Conservation (phyloP, 352 stramenopile genomes). For the Globisporangium iwayamae region DNA sequence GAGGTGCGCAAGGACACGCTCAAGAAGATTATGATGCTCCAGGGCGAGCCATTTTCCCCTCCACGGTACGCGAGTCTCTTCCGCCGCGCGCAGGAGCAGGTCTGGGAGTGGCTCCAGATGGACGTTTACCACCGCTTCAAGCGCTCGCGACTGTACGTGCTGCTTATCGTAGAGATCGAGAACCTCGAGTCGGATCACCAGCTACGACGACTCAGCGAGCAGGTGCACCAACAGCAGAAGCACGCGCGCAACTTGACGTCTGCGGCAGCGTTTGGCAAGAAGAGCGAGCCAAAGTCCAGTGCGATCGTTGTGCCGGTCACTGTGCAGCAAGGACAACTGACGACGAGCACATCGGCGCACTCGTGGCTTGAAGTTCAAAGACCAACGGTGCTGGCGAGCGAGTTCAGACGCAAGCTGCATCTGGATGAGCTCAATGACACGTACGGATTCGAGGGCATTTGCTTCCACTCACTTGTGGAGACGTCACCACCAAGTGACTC, state of each 20-base stretch:
- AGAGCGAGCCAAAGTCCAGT: slow-evolving; percentile 26
- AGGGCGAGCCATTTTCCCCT: slow-evolving; percentile 73
- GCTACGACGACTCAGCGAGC: slow-evolving; percentile 58
- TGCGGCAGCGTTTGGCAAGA: slow-evolving; percentile 1
- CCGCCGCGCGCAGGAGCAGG: slow-evolving; percentile 61
- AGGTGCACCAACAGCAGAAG: slow-evolving; percentile 31
- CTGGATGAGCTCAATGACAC: slow-evolving; percentile 14
- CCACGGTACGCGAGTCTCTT: slow-evolving; percentile 67
- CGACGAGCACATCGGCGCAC: neutral
- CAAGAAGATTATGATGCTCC: slow-evolving; percentile 62
- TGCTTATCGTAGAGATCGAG: slow-evolving; percentile 66
- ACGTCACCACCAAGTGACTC: neutral
- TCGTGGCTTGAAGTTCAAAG: slow-evolving; percentile 6
- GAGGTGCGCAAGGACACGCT: slow-evolving; percentile 54
- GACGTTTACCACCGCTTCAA: slow-evolving; percentile 64
- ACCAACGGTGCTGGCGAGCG: neutral
- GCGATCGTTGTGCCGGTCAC: slow-evolving; percentile 27
- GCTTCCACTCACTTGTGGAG: slow-evolving; percentile 18
- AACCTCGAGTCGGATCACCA: slow-evolving; percentile 63
- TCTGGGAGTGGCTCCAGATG: slow-evolving; percentile 67
- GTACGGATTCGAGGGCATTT: slow-evolving; percentile 23
- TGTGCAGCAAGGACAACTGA: neutral
- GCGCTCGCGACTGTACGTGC: slow-evolving; percentile 57
- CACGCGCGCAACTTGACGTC: slow-evolving; percentile 32
- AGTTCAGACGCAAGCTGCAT: slow-evolving; percentile 11